These are phyloP conservation scores for Macroventuria anomochaeta DNA, from an alignment of 2,329 filamentous ascomycete genomes.

Conservation along the genomic window DNA sequence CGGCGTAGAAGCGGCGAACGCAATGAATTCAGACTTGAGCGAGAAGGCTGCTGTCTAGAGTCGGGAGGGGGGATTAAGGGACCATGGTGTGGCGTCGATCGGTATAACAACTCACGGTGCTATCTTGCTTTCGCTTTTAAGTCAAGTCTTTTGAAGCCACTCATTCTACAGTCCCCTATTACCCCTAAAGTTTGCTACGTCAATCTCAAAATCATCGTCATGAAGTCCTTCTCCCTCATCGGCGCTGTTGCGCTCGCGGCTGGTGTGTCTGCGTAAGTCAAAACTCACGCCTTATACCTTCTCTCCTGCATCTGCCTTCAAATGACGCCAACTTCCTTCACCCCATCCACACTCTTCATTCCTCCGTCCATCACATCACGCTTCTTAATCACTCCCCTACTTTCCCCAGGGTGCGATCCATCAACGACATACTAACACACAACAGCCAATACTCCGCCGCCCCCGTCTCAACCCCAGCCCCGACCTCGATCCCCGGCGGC, in stretches of 20 bases:
- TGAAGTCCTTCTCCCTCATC: conserved; percentile 12
- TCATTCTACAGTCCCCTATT: neutral
- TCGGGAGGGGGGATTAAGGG: neutral
- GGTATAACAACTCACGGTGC: neutral
- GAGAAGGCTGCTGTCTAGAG: neutral
- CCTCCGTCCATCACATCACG: neutral
- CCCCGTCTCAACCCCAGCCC: neutral
- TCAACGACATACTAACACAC: conserved; percentile 2
- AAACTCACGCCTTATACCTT: neutral
- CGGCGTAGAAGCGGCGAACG: neutral
- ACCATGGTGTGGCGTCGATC: neutral
- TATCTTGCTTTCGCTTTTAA: neutral
- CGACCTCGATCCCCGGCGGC: neutral
- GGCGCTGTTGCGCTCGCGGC: conserved; percentile 4
- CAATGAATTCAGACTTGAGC: neutral
- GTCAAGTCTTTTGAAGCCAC: conserved; percentile 1
- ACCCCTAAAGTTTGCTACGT: neutral
- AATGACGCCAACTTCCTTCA: neutral
- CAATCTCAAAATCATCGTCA: neutral
- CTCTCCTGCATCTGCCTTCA: neutral
- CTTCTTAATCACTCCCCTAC: neutral
- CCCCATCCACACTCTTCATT: neutral
- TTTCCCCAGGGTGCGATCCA: neutral
- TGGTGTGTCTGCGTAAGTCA: conserved; percentile 14
- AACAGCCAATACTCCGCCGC: neutral